Conservation (phyloP, 2,329 filamentous ascomycete genomes). For the Stachybotrys elegans region DNA sequence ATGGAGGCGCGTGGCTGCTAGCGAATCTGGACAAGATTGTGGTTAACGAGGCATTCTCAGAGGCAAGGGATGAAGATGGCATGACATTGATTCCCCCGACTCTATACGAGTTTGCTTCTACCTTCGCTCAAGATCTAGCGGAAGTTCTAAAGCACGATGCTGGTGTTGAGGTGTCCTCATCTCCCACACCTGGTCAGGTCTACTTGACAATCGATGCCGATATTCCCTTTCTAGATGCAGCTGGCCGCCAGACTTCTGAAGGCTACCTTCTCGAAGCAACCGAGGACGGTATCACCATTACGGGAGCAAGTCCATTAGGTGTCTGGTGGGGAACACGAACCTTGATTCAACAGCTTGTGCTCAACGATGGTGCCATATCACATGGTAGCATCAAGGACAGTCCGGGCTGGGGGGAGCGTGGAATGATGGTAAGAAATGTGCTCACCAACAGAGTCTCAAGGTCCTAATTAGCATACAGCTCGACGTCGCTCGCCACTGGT, state of each 20-base stretch:
- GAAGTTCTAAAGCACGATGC: conserved; percentile 23
- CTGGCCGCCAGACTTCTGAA: conserved; percentile 41
- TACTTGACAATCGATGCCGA: conserved; percentile 42
- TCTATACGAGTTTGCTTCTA: conserved; percentile 39
- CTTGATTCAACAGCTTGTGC: conserved; percentile 43
- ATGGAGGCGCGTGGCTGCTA: background rate
- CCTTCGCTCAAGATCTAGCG: conserved; percentile 34
- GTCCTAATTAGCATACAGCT: conserved; percentile 22
- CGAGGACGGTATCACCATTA: conserved; percentile 35
- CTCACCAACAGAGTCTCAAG: background rate
- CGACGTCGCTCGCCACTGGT: conserved; percentile 52
- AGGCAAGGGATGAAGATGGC: conserved; percentile 36
- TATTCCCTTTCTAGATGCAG: conserved; percentile 35
- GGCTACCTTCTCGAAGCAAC: conserved; percentile 41
- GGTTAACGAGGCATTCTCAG: conserved; percentile 36
- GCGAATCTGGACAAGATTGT: conserved; percentile 21
- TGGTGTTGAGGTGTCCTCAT: conserved; percentile 16
- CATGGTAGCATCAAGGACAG: conserved; percentile 40
- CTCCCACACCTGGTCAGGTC: conserved; percentile 18
- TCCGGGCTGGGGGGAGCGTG: conserved; percentile 45
- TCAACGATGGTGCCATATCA: conserved; percentile 30
- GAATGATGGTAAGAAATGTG: conserved; percentile 27
- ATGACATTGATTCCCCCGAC: conserved; percentile 48
- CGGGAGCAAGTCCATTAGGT: conserved; percentile 48
- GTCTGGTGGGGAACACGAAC: conserved; percentile 55